These are phyloP conservation scores for Venustampulla echinocandica DNA, from an alignment of 495 filamentous ascomycete species.

Conservation along the genomic window DNA sequence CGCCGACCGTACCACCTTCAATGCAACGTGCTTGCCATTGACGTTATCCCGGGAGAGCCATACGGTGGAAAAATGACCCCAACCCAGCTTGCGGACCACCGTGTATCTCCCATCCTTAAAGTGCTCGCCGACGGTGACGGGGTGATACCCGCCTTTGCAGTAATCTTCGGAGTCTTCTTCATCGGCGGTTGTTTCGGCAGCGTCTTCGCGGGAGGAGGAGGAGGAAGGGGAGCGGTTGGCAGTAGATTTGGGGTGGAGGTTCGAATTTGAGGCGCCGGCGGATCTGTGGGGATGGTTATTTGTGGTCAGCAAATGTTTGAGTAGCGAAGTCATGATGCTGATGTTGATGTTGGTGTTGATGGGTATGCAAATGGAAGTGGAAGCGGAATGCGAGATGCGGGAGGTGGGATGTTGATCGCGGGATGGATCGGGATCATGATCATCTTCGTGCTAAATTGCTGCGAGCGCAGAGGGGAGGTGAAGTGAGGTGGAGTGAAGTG, in stretches of 20 bases:
- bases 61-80: constrained; percentile 98
- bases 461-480: no score
- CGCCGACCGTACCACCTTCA: constrained; percentile 95
- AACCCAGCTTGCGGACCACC: constrained; percentile 91
- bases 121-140: constrained; percentile 83
- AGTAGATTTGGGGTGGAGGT: no score
- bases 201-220: constrained; percentile 58
- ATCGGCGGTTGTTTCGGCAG: constrained; percentile 86
- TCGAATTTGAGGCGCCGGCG: constrained; percentile 23
- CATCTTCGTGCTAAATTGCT: no score
- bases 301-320: constrained; percentile 23
- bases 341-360: constrained; percentile 16
- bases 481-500: neutral
- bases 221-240: constrained; percentile 72
- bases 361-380: constrained; percentile 1
- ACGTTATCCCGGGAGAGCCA: constrained; percentile 93
- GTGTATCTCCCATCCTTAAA: constrained; percentile 98
- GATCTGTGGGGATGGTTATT: constrained; percentile 24
- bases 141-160: constrained; percentile 97
- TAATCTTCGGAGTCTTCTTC: constrained; percentile 99
- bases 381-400: constrained; percentile 5
- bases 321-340: constrained; percentile 19
- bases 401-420: constrained; percentile 4
- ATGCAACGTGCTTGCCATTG: constrained; percentile 86
- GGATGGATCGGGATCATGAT: constrained; percentile 1